Evolutionary conservation across 768 basidiomycete species (phyloP).

Genomic region (Kwoniella newhampshirensis): DNA sequence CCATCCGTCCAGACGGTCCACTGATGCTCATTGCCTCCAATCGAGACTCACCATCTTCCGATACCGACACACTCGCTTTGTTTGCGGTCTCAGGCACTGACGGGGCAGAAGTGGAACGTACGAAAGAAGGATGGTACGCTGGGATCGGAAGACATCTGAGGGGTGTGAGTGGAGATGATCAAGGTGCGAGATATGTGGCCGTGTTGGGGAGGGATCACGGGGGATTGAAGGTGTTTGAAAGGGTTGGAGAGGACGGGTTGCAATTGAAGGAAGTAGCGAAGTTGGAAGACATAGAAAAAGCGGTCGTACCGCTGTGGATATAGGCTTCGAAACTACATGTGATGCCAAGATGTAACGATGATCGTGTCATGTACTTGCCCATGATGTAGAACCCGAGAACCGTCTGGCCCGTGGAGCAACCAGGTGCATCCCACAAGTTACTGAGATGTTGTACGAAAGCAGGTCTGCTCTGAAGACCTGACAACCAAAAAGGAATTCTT

Average conservation of each 20-base stretch:
- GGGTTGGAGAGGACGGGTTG: slow-evolving; percentile 18
- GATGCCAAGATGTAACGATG: no score
- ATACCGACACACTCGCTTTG: slow-evolving; percentile 30
- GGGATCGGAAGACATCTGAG: slow-evolving; percentile 27
- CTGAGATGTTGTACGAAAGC: no score
- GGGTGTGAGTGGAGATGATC: slow-evolving; percentile 16
- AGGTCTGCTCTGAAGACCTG: no score
- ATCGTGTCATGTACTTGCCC: no score
- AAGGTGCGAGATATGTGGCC: slow-evolving; percentile 19
- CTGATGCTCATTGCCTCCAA: slow-evolving; percentile 30
- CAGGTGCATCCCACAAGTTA: no score
- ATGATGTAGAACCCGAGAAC: no score
- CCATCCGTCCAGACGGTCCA: slow-evolving; percentile 9
- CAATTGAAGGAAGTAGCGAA: slow-evolving; percentile 27
- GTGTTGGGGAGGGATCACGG: slow-evolving; percentile 30
- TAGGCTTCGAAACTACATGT: slow-evolving; percentile 1
- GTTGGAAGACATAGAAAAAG: slow-evolving; percentile 18
- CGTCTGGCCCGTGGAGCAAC: no score
- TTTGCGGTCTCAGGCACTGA: slow-evolving; percentile 22
- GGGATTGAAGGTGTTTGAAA: slow-evolving; percentile 23
- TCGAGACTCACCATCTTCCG: slow-evolving; percentile 26
- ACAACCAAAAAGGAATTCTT: no score
- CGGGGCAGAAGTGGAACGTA: slow-evolving; percentile 15
- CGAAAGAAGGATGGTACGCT: slow-evolving; percentile 10
- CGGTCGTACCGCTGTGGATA: slow-evolving; percentile 32